Base-by-base conservation (phyloP, 2,329 filamentous ascomycete species). In the Epichloe sylvatica region DNA sequence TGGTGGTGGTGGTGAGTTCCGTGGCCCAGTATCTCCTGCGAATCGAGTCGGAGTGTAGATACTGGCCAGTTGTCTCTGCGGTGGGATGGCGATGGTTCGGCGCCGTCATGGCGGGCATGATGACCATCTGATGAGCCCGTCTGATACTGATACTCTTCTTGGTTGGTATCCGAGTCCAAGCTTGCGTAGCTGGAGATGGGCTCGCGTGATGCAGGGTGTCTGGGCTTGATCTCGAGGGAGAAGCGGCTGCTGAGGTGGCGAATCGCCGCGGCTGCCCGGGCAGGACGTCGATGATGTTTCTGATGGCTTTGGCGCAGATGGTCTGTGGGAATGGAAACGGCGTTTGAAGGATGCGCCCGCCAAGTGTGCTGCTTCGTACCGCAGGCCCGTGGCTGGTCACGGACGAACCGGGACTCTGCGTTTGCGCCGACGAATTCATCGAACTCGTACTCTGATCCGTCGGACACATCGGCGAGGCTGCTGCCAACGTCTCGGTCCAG, bases 391-490 rank as follows among this genome's bases (percentile, higher is more conserved):
- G 38, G 21, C 12, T 23, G 9, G 13, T 34, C 23, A 15, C 13
- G 39, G 19, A 15, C 38, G 7, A n/a, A 42, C n/a, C n/a, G 17
- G 13, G 19, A n/a, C 33, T 46, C 37, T 4, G 41, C 12, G 39
- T 15, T 37, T 11, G 39, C 25, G 17, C 48, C 49, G n/a, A 50
- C 41, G n/a, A 51, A 50, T 9, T 52, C 37, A 21, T 49, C 48
- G 7, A 50, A 45, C 4, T 50, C 55, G 37, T 59, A 54, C 12
- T 60, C 54, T 34, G 54, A 52, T 15, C 49, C 53, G 41, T 73
- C 70, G 1, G 71, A 73, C 6, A 68, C 63, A 51, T 74, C 65
- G 2, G 71, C 71, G 21, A 75, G 54, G 49, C 71, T 75, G 53
- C 67, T 72, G 9, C 70, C 69, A 13, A 61, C 61, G 19, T 59